phyloP scores from a whole-genome alignment of 1,284 basidiomycete genomes.

The Rhodotorula sp. region DNA sequence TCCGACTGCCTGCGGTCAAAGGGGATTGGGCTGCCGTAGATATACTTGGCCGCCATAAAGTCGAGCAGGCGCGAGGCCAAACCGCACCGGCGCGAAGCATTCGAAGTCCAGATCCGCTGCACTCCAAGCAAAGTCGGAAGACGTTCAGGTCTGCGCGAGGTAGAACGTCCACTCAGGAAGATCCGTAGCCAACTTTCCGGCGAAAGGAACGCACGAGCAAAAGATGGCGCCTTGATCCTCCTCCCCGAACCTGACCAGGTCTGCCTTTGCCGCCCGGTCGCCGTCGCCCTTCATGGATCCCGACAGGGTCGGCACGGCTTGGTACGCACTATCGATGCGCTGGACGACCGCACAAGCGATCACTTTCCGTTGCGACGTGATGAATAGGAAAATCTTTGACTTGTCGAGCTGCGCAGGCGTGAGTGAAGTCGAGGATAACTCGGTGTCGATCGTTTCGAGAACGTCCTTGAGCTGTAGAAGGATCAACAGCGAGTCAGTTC shows the following conservation, averaged over 20 bases:
- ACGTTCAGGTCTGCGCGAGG: constrained; percentile 45
- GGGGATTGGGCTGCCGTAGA: constrained; percentile 51
- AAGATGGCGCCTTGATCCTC: constrained; percentile 49
- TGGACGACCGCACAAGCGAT: constrained; percentile 51
- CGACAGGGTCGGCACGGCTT: constrained; percentile 40
- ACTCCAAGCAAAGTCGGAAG: constrained; percentile 52
- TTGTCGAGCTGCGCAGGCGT: constrained; percentile 46
- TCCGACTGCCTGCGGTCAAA: constrained; percentile 42
- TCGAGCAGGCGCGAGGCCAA: constrained; percentile 49
- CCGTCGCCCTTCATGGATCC: constrained; percentile 2
- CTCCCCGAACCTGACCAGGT: constrained; percentile 43
- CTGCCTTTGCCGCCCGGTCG: not conserved
- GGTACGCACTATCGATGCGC: constrained; percentile 51
- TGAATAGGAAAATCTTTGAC: constrained; percentile 51
- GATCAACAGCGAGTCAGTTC: not conserved
- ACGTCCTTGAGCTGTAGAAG: constrained; percentile 48
- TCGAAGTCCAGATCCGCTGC: constrained; percentile 53
- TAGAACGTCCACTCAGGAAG: not conserved
- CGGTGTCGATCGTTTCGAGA: constrained; percentile 50
- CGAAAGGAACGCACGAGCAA: constrained; percentile 51
- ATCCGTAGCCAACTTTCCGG: not conserved
- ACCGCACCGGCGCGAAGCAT: constrained; percentile 47
- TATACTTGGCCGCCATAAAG: constrained; percentile 46
- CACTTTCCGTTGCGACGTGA: constrained; percentile 49
- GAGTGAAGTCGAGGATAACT: constrained; percentile 50